These are phyloP conservation scores for Wickerhamiella occidentalis DNA, from an alignment of 805 yeast species.

Conservation along the genomic window DNA sequence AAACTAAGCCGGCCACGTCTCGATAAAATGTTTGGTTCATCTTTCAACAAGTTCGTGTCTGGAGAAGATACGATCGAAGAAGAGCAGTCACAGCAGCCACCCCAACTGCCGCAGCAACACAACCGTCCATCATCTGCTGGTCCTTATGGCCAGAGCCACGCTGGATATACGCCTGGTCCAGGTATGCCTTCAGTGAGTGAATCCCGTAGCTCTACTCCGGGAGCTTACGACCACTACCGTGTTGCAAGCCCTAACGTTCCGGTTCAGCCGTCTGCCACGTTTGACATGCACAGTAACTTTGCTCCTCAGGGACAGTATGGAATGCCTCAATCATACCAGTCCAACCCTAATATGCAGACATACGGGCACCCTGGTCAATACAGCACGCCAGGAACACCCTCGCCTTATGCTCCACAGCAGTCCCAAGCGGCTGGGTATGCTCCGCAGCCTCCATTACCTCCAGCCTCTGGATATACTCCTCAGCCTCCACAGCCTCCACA, in stretches of 20 bases:
- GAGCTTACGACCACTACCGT: not conserved
- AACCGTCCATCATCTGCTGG: slow-evolving; percentile 10
- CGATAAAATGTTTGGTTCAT: slow-evolving; percentile 62
- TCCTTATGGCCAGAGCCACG: not conserved
- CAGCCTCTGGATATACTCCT: too few species aligned
- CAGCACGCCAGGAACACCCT: not conserved
- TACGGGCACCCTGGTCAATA: not conserved
- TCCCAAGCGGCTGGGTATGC: not conserved
- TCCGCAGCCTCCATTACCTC: not conserved
- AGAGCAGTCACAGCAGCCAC: not conserved
- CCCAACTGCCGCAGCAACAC: not conserved
- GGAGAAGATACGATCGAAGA: slow-evolving; percentile 50
- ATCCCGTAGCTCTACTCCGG: slow-evolving; percentile 7
- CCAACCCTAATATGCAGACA: not conserved
- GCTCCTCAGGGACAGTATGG: slow-evolving; percentile 3
- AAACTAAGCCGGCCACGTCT: slow-evolving; percentile 37
- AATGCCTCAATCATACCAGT: not conserved
- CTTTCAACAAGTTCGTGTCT: slow-evolving; percentile 65
- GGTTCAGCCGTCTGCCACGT: not conserved
- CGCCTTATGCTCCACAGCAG: not conserved
- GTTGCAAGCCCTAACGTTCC: not conserved
- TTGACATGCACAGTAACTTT: not conserved
- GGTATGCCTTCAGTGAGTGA: slow-evolving; percentile 3
- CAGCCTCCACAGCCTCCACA: not conserved
- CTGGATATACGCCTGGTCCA: slow-evolving; percentile 4